These are phyloP conservation scores for Piloderma croceum DNA, from an alignment of 768 basidiomycete genomes.

Conservation along the genomic window DNA sequence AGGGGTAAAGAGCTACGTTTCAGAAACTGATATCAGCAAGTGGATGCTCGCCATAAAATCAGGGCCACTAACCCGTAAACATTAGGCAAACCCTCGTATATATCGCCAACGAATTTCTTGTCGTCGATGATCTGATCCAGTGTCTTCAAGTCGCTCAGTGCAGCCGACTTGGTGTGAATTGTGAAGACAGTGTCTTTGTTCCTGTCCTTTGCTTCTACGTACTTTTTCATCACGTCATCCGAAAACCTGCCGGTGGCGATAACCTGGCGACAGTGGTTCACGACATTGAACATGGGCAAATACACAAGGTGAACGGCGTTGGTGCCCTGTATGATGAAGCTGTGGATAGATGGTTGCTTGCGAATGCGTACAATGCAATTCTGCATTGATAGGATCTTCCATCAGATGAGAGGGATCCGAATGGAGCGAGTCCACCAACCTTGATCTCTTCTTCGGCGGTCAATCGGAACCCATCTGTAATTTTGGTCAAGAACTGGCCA, in stretches of 20 bases:
- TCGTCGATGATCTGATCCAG: constrained; percentile 1
- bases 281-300: constrained; percentile 31
- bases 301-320: constrained; percentile 29
- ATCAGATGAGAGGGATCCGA: no score
- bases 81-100: no score
- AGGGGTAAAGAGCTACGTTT: constrained; percentile 8
- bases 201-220: constrained; percentile 12
- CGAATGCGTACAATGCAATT: no score
- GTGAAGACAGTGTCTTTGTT: constrained; percentile 17
- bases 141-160: no score
- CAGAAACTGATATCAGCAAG: constrained; percentile 3
- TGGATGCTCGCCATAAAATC: constrained; percentile 6
- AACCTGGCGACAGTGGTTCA: constrained; percentile 32
- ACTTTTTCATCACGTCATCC: constrained; percentile 8
- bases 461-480: no score
- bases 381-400: no score
- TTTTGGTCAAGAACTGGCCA: no score
- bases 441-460: no score
- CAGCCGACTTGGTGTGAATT: constrained; percentile 8
- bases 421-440: no score
- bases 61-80: not conserved
- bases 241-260: constrained; percentile 29
- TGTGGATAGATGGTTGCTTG: no score
- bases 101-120: not conserved
- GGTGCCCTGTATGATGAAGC: constrained; percentile 35